Percentiles rank a stretch among this genome's conserved stretches.
Conservation (phyloP, 2,329 filamentous ascomycete genomes). For the Hymenoscyphus infarciens region DNA sequence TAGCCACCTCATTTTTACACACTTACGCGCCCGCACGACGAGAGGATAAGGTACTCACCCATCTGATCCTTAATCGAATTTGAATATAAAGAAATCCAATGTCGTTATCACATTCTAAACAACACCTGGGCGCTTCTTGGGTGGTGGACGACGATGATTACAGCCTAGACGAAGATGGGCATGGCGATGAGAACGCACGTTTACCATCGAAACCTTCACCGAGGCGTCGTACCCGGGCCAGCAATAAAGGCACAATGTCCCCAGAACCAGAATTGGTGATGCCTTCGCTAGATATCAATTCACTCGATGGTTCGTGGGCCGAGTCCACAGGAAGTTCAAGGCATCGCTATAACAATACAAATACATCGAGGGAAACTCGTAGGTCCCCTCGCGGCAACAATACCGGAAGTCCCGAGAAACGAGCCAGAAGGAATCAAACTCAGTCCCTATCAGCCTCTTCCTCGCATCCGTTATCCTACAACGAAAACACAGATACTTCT, state of each 20-base stretch:
- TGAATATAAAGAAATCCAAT: constrained; percentile 11
- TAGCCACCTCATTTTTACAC: too few species aligned
- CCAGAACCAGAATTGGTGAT: constrained; percentile 35
- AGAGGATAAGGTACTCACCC: neutral
- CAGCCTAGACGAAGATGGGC: constrained; percentile 19
- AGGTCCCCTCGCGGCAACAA: constrained; percentile 13
- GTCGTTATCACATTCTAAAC: constrained; percentile 21
- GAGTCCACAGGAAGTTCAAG: constrained; percentile 24
- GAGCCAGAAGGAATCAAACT: constrained; percentile 13
- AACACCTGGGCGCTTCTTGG: constrained; percentile 34
- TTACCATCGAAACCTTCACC: constrained; percentile 9
- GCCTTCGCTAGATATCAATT: constrained; percentile 33
- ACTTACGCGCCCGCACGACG: too few species aligned
- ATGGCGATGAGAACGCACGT: constrained; percentile 11
- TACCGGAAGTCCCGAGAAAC: constrained; percentile 27
- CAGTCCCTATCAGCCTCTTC: constrained; percentile 2
- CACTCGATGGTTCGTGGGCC: constrained; percentile 32
- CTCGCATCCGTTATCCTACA: constrained; percentile 8
- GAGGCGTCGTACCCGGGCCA: constrained; percentile 21
- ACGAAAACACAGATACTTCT: neutral
- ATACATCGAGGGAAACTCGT: constrained; percentile 20
- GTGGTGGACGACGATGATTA: constrained; percentile 31
- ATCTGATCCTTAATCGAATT: neutral
- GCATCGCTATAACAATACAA: constrained; percentile 11
- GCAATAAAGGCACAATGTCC: constrained; percentile 22